Conservation (phyloP, 1,139 yeast species). For the Blastobotrys capitulatus region DNA sequence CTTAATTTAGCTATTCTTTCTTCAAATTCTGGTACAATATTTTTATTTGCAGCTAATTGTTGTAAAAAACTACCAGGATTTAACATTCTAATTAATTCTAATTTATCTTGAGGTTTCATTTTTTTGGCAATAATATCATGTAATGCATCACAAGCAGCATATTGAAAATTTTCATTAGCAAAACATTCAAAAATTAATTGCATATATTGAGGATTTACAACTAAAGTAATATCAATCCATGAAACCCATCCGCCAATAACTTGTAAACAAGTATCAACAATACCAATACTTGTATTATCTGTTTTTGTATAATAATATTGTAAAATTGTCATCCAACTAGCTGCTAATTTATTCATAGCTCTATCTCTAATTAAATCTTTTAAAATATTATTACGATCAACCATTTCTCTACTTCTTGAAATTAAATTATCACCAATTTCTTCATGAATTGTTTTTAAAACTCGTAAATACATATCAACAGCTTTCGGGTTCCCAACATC, state of each 20-base stretch:
- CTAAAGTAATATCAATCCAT: slow-evolving; percentile 89
- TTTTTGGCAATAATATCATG: slow-evolving; percentile 82
- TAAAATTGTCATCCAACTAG: slow-evolving; percentile 64
- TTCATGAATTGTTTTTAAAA: slow-evolving; percentile 69
- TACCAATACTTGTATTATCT: slow-evolving; percentile 36
- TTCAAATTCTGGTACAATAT: slow-evolving; percentile 57
- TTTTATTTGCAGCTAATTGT: slow-evolving; percentile 33
- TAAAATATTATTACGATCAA: slow-evolving; percentile 61
- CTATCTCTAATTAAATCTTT: slow-evolving; percentile 77
- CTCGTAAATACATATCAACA: slow-evolving; percentile 71
- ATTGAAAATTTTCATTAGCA: slow-evolving; percentile 44
- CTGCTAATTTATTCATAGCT: slow-evolving; percentile 65
- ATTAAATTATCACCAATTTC: slow-evolving; percentile 93
- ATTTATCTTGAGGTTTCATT: slow-evolving; percentile 83
- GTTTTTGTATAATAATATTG: slow-evolving; percentile 25
- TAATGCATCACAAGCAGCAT: slow-evolving; percentile 66
- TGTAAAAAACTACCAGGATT: slow-evolving; percentile 55
- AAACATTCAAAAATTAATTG: slow-evolving; percentile 59
- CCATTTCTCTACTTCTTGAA: slow-evolving; percentile 52
- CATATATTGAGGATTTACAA: slow-evolving; percentile 63
- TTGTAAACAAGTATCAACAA: slow-evolving; percentile 54
- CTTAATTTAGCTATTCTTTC: slow-evolving; percentile 72
- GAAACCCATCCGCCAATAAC: slow-evolving; percentile 83
- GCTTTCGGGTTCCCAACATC: slow-evolving; percentile 43
- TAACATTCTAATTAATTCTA: slow-evolving; percentile 65